A percentile compares a stretch with the other conserved stretches of the same genome.
phyloP scores from a whole-genome alignment of 164 flowering plant species.

The Sedum album region DNA sequence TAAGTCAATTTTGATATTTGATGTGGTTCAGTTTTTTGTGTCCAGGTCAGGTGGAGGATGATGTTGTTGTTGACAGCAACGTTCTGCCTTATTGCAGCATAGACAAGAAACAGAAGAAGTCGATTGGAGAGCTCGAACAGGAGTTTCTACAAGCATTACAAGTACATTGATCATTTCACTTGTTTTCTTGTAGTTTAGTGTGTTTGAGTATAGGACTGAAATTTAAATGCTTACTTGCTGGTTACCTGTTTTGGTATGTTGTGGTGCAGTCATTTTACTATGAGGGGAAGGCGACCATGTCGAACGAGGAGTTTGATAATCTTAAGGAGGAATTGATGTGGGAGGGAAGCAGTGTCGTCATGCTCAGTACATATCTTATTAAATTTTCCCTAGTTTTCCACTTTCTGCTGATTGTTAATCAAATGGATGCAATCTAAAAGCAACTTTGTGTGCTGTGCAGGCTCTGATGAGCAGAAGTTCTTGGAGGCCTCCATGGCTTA shows the following conservation, averaged over 20 bases:
- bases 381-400: not conserved
- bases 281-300: slow-evolving; percentile 89
- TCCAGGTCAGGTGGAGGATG: slow-evolving; percentile 62
- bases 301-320: slow-evolving; percentile 95
- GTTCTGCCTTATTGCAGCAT: slow-evolving; percentile 74
- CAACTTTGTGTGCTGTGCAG: not conserved
- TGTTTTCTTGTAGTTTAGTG: not conserved
- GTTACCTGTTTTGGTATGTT: not conserved
- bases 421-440: not conserved
- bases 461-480: slow-evolving; percentile 5
- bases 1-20: too few species aligned
- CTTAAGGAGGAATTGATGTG: slow-evolving; percentile 98
- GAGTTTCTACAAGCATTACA: slow-evolving; percentile 96
- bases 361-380: slow-evolving; percentile 64
- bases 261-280: slow-evolving; percentile 73
- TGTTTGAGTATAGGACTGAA: not conserved
- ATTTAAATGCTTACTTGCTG: too few species aligned
- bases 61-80: slow-evolving; percentile 56
- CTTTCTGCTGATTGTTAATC: not conserved
- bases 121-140: slow-evolving; percentile 86
- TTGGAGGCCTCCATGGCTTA: slow-evolving; percentile 5
- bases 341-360: slow-evolving; percentile 99
- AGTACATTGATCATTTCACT: slow-evolving; percentile 23
- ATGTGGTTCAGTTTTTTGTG: not conserved
- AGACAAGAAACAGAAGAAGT: slow-evolving; percentile 63